Base-by-base conservation (phyloP, 345 rosid genomes). In the Zanthoxylum bungeanum region DNA sequence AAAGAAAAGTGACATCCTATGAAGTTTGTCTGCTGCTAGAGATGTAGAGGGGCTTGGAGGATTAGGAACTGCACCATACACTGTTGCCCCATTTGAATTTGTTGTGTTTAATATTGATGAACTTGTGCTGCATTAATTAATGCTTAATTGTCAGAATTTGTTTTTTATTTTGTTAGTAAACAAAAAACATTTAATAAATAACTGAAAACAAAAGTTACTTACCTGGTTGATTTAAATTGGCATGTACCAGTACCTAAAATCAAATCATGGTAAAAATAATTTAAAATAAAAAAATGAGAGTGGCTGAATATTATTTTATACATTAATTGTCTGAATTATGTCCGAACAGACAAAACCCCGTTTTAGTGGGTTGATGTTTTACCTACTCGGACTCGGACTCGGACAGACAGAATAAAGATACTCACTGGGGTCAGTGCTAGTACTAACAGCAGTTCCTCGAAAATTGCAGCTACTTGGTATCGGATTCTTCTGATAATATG, bases 341-440 rank as follows among this genome's bases (percentile, higher is more conserved):
- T n/a, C n/a, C n/a, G n/a, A n/a, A n/a, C n/a, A n/a, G n/a, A n/a
- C n/a, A n/a, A n/a, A n/a, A n/a, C n/a, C n/a, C n/a, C n/a, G n/a
- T n/a, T n/a, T n/a, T n/a, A n/a, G n/a, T n/a, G n/a, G n/a, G n/a
- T n/a, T n/a, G n/a, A n/a, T n/a, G n/a, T n/a, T n/a, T n/a, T n/a
- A n/a, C n/a, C n/a, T n/a, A n/a, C n/a, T n/a, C n/a, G n/a, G n/a
- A n/a, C n/a, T n/a, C n/a, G n/a, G n/a, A n/a, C n/a, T n/a, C n/a
- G n/a, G n/a, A n/a, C n/a, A n/a, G n/a, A n/a, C n/a, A 7, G 16
- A 2, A 5, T 31, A 36, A 4, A 7, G 9, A 21, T 33, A 78
- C 90, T 88, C 69, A 94, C 98, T 94, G 44, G 98, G 98, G 82
- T 94, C 82, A 33, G 89, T 83, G 78, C 82, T 87, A n/a, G 95